Conservation (phyloP, 805 yeast species). For the Hanseniaspora singularis region DNA sequence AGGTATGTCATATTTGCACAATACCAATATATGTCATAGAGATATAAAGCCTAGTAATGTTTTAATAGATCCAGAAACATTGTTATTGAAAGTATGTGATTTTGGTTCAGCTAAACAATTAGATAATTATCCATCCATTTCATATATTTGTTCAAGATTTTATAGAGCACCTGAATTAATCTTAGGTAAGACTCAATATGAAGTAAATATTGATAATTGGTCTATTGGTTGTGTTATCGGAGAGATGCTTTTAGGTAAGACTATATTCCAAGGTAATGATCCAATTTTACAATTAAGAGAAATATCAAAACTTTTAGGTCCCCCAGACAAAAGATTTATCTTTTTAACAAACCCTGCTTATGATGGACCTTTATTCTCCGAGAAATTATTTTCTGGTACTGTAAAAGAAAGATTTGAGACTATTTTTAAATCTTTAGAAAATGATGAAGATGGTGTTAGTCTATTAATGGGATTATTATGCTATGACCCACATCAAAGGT, state of each 20-base stretch:
- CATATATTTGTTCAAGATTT: slow-evolving; percentile 91
- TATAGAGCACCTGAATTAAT: slow-evolving; percentile 94
- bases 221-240: slow-evolving; percentile 94
- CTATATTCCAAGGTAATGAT: slow-evolving; percentile 89
- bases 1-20: slow-evolving; percentile 72
- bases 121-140: slow-evolving; percentile 78
- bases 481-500: slow-evolving; percentile 77
- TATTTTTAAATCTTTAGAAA: slow-evolving; percentile 48
- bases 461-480: slow-evolving; percentile 69
- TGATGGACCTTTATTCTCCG: slow-evolving; percentile 61
- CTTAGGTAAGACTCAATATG: slow-evolving; percentile 76
- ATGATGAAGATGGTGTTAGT: slow-evolving; percentile 79
- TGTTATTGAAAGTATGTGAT: slow-evolving; percentile 65
- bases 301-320: slow-evolving; percentile 80
- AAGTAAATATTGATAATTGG: slow-evolving; percentile 93
- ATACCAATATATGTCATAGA: slow-evolving; percentile 69
- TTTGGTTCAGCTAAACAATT: slow-evolving; percentile 75
- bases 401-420: slow-evolving; percentile 48
- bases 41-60: slow-evolving; percentile 78
- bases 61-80: slow-evolving; percentile 57
- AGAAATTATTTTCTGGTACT: slow-evolving; percentile 47
- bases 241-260: slow-evolving; percentile 82
- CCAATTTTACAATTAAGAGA: slow-evolving; percentile 82
- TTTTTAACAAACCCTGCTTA: slow-evolving; percentile 64
- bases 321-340: slow-evolving; percentile 63